phyloP scores from a whole-genome alignment of 345 rosid species.

The Gossypium raimondii region DNA sequence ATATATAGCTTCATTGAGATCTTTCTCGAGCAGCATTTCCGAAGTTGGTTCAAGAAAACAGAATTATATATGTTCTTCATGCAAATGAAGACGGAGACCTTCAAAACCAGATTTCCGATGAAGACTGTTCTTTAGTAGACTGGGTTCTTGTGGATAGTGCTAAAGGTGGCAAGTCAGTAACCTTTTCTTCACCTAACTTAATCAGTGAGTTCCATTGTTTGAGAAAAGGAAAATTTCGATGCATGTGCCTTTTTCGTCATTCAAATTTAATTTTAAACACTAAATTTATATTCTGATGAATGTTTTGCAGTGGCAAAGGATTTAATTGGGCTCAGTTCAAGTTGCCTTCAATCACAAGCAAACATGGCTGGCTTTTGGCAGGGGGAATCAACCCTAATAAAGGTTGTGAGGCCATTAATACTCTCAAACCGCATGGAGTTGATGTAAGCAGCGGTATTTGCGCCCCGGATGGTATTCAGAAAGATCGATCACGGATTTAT shows the following conservation, averaged over 20 bases:
- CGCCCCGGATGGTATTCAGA: constrained; percentile 55
- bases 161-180: constrained; percentile 70
- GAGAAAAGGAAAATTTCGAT: not conserved
- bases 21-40: constrained; percentile 62
- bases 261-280: not conserved
- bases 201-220: not conserved
- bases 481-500: constrained; percentile 52
- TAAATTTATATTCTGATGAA: not conserved
- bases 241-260: not conserved
- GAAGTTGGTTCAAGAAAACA: constrained; percentile 37
- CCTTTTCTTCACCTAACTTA: constrained; percentile 1
- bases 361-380: constrained; percentile 79
- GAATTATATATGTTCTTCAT: constrained; percentile 71
- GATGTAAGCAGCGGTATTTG: constrained; percentile 92
- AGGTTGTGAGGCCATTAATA: constrained; percentile 55
- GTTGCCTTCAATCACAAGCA: constrained; percentile 67
- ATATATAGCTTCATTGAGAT: constrained; percentile 71
- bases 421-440: constrained; percentile 58
- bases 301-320: constrained; percentile 72
- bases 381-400: constrained; percentile 75
- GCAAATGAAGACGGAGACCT: constrained; percentile 65
- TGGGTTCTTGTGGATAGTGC: constrained; percentile 90
- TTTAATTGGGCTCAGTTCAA: constrained; percentile 65
- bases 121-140: constrained; percentile 59
- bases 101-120: constrained; percentile 56